Evolutionary conservation across 148 eudicot genomes (phyloP).

Genomic region (Chenopodium berlandieri): DNA sequence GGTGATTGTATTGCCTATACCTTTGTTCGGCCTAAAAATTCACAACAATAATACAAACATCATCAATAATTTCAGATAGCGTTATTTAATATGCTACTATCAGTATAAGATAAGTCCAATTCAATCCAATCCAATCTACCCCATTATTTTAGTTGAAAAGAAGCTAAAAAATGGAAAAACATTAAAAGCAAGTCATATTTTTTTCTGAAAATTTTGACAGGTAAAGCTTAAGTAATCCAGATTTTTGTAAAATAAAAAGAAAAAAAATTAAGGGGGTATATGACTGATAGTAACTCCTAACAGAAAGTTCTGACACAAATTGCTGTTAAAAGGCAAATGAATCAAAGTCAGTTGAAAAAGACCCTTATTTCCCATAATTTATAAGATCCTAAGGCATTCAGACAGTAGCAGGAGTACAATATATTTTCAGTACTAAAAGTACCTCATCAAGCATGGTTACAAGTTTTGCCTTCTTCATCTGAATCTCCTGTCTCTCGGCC

Average conservation of each 20-base stretch:
- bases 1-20: constrained; percentile 79
- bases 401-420: not conserved
- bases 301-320: constrained; percentile 37
- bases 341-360: constrained; percentile 38
- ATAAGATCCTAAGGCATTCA: constrained; percentile 7
- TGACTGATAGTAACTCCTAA: constrained; percentile 36
- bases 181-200: no score
- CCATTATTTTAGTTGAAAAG: not conserved
- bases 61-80: not conserved
- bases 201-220: constrained; percentile 18
- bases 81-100: not conserved
- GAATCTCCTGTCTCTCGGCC: constrained; percentile 74
- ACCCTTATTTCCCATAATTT: constrained; percentile 27
- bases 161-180: no score
- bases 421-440: not conserved
- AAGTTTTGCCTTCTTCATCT: constrained; percentile 78
- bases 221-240: not conserved
- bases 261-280: not conserved
- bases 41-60: not conserved
- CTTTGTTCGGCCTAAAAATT: constrained; percentile 65
- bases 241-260: not conserved
- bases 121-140: not conserved
- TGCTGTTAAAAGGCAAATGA: constrained; percentile 25
- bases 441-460: constrained; percentile 93
- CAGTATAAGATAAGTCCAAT: not conserved